Evolutionary conservation across 2,329 filamentous ascomycete species (phyloP), one percentile per base, ranked within the genome.

Genomic region (Teratosphaeriaceae sp.): DNA sequence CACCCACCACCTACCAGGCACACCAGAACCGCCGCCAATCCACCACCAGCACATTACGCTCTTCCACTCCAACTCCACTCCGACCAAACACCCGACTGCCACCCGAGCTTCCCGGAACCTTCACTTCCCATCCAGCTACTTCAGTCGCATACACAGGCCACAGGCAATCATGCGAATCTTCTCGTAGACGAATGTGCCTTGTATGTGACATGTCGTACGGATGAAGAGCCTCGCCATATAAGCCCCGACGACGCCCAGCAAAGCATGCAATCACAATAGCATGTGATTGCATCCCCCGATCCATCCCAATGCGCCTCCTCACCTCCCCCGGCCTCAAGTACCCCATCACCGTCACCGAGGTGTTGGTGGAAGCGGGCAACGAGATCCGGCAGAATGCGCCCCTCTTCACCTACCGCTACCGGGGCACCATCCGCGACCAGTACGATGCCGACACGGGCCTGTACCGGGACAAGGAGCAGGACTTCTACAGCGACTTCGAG

Each of bases 281-380:
- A 42, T 45, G 43, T 48, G 39, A 45, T 37, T 26, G n/a, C 21
- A 26, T 11, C 42, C 26, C 39, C 34, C 2, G 40, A 23, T 20
- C 42, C 46, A 40, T 39, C 44, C 49, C 60, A 59, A 74, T 74
- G 71, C 69, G 68, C 63, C 64, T 74, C 54, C 57, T 58, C 60
- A 73, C 71, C 38, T 67, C 70, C 48, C 59, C 62, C 47, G 62
- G 62, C 66, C 79, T 96, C 55, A 85, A 84, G 66, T 98, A 97
- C 67, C 92, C 92, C 57, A 89, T 97, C 67, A 94, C 84, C 55
- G 83, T 98, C 66, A 88, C 82, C 57, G 84, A 87, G 65, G 75
- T 97, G 48, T 77, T 90, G 53, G 88, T 88, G 65, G 70, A 74
- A 52, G 77, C 79, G 16, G 84, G 85, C 65, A 87, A 95, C 56